Base-by-base conservation (phyloP, 345 rosid species). In the Cardamine resedifolia region DNA sequence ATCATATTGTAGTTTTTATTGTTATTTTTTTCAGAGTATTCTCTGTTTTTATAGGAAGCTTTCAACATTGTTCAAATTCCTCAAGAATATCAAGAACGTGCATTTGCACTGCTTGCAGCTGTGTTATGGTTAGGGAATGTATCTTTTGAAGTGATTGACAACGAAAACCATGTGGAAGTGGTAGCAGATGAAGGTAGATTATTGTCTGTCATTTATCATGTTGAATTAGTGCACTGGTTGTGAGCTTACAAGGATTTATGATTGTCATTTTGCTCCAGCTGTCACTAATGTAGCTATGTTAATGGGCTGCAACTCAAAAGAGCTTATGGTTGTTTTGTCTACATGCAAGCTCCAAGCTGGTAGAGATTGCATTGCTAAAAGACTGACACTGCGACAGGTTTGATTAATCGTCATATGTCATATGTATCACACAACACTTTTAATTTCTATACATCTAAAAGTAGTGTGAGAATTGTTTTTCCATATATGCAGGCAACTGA, bases 41-140 rank as follows among this genome's bases (percentile, higher is more conserved):
- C 23, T 59, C 12, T 49, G 8, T 77, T 73, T 10, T 44, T 50
- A 44, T 80, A 94, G 96, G 85, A 89, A 72, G 94, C 97, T 53
- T 73, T 90, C 67, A 87, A 84, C 71, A 77, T 77, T 55, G 82
- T 90, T 74, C 88, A 82, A 56, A 89, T 90, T 69, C 70, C 74
- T 66, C 85, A 83, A 81, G 86, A 87, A 69, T 84, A 83, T 74
- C 96, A 89, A 81, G 97, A 89, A 70, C 83, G 80, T 66, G 79
- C 79, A 69, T 94, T 90, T 85, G 58, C 87, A 52, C 78, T 88
- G 80, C 91, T 94, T 73, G 89, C 92, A 44, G 89, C 88, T 19
- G 84, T 94, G n/a, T 72, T 94, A 61, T 90, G 97, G 97, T 68
- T 94, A 28, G 98, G 98, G 60, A 90, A 94, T 72, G 77, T 89